phyloP scores from a whole-genome alignment of 2,329 filamentous ascomycete genomes.

The Epichloe amarillans region DNA sequence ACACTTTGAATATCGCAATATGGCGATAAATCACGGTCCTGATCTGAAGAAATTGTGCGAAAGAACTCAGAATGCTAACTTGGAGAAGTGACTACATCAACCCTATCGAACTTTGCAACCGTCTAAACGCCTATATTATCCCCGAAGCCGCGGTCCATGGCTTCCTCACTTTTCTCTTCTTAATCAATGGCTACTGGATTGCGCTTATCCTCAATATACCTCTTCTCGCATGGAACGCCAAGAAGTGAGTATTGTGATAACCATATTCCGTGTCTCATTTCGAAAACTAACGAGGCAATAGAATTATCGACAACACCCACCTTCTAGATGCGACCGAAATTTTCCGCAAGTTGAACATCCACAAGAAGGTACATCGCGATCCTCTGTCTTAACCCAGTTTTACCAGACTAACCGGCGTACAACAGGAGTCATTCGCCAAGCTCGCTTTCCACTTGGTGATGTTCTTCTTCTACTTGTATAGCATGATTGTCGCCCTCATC shows the following conservation, averaged over 20 bases:
- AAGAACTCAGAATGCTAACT: background rate
- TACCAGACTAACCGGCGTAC: conserved; percentile 10
- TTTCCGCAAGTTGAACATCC: conserved; percentile 96
- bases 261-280: background rate
- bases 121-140: conserved; percentile 98
- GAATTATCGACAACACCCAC: conserved; percentile 95
- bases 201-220: conserved; percentile 85
- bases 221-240: conserved; percentile 82
- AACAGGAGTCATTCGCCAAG: conserved; percentile 95
- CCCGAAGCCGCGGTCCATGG: conserved; percentile 96
- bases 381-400: background rate
- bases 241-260: conserved; percentile 65
- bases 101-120: conserved; percentile 99
- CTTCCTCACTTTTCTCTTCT: conserved; percentile 87
- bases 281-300: conserved; percentile 21
- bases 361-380: conserved; percentile 67
- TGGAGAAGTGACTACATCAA: conserved; percentile 88
- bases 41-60: background rate
- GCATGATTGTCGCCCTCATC: conserved; percentile 95
- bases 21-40: background rate
- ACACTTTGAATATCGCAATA: background rate
- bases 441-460: conserved; percentile 97
- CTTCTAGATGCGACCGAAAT: conserved; percentile 96
- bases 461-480: conserved; percentile 99
- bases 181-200: conserved; percentile 98